Evolutionary conservation across 2,329 filamentous ascomycete genomes (phyloP).

Genomic region (Cercospora sp.): DNA sequence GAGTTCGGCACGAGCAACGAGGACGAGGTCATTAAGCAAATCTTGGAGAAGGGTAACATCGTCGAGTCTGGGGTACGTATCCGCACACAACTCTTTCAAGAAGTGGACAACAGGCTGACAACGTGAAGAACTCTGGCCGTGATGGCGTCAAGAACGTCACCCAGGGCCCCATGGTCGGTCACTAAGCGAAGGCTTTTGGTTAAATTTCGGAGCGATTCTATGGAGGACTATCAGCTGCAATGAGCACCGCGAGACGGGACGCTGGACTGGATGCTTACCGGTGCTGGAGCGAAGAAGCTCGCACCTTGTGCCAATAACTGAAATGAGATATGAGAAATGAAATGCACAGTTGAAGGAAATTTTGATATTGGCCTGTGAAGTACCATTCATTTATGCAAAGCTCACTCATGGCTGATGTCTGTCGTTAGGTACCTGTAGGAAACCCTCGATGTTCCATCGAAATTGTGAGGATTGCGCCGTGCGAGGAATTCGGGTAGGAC

Average conservation of each 20-base stretch:
- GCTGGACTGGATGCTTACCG: background rate
- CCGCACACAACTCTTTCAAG: background rate
- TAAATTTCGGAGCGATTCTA: background rate
- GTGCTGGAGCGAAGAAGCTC: slow-evolving; percentile 3
- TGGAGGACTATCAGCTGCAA: background rate
- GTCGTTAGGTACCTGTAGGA: background rate
- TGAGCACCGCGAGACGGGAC: background rate
- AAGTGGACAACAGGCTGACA: background rate
- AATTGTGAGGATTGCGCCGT: background rate
- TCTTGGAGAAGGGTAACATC: slow-evolving; percentile 72
- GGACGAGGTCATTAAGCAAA: slow-evolving; percentile 78
- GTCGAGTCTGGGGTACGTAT: slow-evolving; percentile 61
- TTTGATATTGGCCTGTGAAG: background rate
- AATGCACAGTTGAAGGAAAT: background rate
- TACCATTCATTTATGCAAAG: background rate
- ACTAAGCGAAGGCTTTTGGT: slow-evolving; percentile 22
- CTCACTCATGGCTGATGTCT: background rate
- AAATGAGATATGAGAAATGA: slow-evolving; percentile 25
- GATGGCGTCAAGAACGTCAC: slow-evolving; percentile 47
- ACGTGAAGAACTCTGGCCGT: slow-evolving; percentile 35
- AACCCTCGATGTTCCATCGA: background rate
- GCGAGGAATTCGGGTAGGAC: background rate
- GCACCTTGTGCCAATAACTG: slow-evolving; percentile 9
- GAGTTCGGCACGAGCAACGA: slow-evolving; percentile 83
- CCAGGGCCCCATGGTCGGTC: slow-evolving; percentile 39